Evolutionary conservation across 2,329 filamentous ascomycete genomes (phyloP).

Genomic region (Curvularia spicifera): DNA sequence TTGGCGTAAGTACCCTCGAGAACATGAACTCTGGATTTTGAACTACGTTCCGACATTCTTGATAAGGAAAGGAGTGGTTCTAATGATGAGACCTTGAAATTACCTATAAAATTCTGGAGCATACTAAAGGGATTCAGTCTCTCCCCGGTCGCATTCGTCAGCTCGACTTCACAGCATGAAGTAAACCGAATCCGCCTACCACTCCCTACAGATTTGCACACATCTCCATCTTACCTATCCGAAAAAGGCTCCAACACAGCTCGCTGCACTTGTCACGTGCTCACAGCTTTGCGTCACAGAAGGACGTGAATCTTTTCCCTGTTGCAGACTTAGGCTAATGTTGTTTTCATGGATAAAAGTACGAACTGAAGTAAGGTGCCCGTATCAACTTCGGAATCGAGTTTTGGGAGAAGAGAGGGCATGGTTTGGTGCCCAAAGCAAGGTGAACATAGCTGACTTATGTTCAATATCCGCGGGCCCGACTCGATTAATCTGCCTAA

Average conservation of each 20-base stretch:
- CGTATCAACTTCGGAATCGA: neutral
- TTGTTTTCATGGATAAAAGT: too few species aligned
- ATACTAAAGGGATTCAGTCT: neutral
- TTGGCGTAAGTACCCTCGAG: neutral
- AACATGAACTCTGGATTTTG: neutral
- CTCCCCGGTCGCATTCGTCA: neutral
- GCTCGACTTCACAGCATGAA: neutral
- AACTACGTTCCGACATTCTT: too few species aligned
- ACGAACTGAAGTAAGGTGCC: neutral
- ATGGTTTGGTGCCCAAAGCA: too few species aligned
- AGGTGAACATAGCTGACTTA: neutral
- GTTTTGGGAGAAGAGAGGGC: neutral
- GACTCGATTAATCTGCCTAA: neutral
- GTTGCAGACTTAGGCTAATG: neutral
- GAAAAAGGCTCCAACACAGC: neutral
- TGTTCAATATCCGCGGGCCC: too few species aligned
- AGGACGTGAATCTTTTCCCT: neutral
- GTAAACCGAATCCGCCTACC: neutral
- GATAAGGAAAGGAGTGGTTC: neutral
- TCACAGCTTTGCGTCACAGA: neutral
- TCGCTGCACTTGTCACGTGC: neutral
- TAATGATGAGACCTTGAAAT: neutral
- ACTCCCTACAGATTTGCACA: neutral
- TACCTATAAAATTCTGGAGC: neutral
- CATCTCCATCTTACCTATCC: neutral